These are phyloP conservation scores for Beauveria australis DNA, from an alignment of 2,329 filamentous ascomycete genomes.

Conservation along the genomic window DNA sequence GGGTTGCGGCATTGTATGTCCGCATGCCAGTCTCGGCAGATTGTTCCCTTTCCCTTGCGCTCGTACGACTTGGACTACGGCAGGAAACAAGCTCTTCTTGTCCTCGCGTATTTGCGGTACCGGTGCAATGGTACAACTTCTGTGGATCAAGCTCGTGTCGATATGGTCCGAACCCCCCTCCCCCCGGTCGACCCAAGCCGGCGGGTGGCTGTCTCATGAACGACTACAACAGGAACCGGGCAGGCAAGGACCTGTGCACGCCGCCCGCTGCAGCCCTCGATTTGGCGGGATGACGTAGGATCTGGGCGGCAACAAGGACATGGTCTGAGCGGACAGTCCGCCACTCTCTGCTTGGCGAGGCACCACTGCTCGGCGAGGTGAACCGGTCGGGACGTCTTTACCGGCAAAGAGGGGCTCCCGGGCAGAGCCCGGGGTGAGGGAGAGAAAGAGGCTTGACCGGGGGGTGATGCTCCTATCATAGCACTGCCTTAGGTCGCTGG, in stretches of 20 bases:
- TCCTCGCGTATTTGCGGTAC: neutral
- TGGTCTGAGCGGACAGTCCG: too few relatives aligned
- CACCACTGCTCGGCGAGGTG: neutral
- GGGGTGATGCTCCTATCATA: neutral
- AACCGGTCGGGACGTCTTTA: neutral
- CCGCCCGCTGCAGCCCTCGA: neutral
- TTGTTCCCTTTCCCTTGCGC: neutral
- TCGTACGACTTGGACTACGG: neutral
- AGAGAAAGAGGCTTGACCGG: too few relatives aligned
- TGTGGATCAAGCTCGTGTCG: neutral
- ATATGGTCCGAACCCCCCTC: neutral
- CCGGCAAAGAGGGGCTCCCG: neutral
- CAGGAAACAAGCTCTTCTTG: neutral
- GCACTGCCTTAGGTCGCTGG: neutral
- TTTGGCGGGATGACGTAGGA: neutral
- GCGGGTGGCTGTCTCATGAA: conserved; percentile 5
- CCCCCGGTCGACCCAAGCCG: conserved; percentile 5
- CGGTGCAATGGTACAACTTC: neutral
- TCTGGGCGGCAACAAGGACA: too few relatives aligned
- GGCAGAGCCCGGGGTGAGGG: too few relatives aligned
- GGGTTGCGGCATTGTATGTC: neutral
- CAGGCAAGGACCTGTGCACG: neutral
- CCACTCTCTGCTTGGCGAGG: too few relatives aligned
- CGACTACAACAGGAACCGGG: neutral
- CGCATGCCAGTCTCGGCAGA: neutral